Base-by-base conservation (phyloP, 139 green algal species). In the Chlamydomonas sphaeroides region DNA sequence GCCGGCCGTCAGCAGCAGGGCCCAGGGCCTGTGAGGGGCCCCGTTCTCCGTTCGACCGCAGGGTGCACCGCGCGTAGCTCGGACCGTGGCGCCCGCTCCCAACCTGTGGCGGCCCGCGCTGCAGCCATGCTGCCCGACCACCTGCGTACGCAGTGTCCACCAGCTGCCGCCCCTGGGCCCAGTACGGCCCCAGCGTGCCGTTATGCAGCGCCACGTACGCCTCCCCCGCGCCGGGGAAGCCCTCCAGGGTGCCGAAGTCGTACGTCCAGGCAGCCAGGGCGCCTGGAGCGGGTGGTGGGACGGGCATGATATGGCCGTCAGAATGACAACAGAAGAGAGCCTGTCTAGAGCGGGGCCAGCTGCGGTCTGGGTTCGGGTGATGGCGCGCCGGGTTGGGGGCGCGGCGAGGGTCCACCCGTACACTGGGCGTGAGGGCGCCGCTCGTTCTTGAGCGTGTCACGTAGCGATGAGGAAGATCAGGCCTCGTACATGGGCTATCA, bases 211-310 rank as follows among this genome's bases (percentile, higher is more conserved):
- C 5, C n/a, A 45, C 41, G 42, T 65, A 72, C 62, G 69, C 14
- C 42, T 82, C 20, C 62, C 73, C 21, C 0, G 75, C 39, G 5
- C 75, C 75, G 0, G 32, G 3, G 42, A 72, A 82, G 61, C 75
- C 75, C 20, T 38, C 35, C 75, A 82, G 62, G 42, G 41, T 26
- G 1, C 75, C 75, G 42, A 73, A 82, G 75, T 49, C 62, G 63
- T 82, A 82, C 33, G 61, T 73, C 61, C 62, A 82, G 20, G 75
- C 61, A 3, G 75, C 75, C 42, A 82, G 62, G 8, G 42, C 61
- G 32, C 75, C 75, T 82, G 75, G 2, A 8, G 14, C 32, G 5
- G 51, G 39, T 2, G 66, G 38, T 6, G 66, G 65, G 20, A 51
- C 15, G 33, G 33, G 65, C 20, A 39, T 30, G 6, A 28, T 36